Evolutionary conservation across 345 rosid species (phyloP).

Genomic region (Eutrema heterophyllum): DNA sequence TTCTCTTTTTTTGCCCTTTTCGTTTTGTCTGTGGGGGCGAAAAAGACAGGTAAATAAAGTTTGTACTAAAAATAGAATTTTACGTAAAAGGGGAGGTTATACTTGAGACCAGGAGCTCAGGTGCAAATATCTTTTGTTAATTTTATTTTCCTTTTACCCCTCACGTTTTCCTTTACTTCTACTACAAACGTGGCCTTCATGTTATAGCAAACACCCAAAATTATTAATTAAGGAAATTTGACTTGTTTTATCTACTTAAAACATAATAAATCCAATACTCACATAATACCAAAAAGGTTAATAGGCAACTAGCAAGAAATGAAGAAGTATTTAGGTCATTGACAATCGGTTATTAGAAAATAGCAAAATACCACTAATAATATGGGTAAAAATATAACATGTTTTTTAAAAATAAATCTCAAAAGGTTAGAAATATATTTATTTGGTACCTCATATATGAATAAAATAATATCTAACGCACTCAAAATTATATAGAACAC

Average conservation of each 20-base stretch:
- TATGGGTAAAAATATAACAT: too few species aligned
- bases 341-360: too few species aligned
- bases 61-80: slow-evolving; percentile 30
- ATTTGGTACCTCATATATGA: too few species aligned
- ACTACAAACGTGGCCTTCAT: slow-evolving; percentile 17
- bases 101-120: slow-evolving; percentile 33
- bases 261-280: background rate
- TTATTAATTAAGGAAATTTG: background rate
- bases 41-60: slow-evolving; percentile 24
- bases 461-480: too few species aligned
- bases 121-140: background rate
- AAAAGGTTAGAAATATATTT: too few species aligned
- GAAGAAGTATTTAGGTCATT: too few species aligned
- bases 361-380: too few species aligned
- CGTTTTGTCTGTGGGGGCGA: slow-evolving; percentile 5
- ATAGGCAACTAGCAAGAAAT: too few species aligned
- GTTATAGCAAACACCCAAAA: background rate
- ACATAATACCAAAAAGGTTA: background rate
- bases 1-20: background rate
- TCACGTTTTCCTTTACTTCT: slow-evolving; percentile 3
- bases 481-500: too few species aligned
- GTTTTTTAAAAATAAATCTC: too few species aligned
- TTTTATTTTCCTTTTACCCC: background rate
- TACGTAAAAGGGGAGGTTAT: slow-evolving; percentile 31
- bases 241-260: background rate